A percentile compares a stretch with the other conserved stretches of the same genome.
These are phyloP conservation scores for Melianthus villosus DNA, from an alignment of 441 rosid species.

Conservation along the genomic window DNA sequence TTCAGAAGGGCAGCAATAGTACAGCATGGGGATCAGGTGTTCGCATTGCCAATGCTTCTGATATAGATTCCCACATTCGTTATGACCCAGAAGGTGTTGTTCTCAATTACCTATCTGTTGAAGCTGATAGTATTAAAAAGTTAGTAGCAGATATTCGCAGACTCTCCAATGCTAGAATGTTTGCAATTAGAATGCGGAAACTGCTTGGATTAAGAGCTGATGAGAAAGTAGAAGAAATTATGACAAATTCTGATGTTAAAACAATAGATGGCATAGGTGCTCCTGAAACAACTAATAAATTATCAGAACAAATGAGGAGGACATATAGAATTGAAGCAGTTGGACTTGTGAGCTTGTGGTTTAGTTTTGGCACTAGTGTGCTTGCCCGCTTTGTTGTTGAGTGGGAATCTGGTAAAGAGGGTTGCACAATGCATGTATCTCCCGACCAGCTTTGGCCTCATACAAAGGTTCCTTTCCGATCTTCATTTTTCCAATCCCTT, in stretches of 20 bases:
- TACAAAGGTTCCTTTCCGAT: slow-evolving; percentile 60
- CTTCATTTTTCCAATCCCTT: neutral
- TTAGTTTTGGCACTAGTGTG: slow-evolving; percentile 80
- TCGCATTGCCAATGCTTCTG: slow-evolving; percentile 88
- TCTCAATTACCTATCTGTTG: slow-evolving; percentile 83
- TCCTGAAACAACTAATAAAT: slow-evolving; percentile 53
- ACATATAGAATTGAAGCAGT: slow-evolving; percentile 92
- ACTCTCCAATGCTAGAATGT: slow-evolving; percentile 94
- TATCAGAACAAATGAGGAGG: slow-evolving; percentile 72
- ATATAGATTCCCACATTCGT: slow-evolving; percentile 82
- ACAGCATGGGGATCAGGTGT: slow-evolving; percentile 91
- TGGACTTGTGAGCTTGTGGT: slow-evolving; percentile 92
- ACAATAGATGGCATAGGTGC: slow-evolving; percentile 39
- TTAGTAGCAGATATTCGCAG: slow-evolving; percentile 81
- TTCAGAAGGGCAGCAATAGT: slow-evolving; percentile 68
- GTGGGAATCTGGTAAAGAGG: slow-evolving; percentile 96
- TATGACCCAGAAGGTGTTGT: slow-evolving; percentile 93
- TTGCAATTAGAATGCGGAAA: slow-evolving; percentile 87
- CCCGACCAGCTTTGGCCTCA: slow-evolving; percentile 99
- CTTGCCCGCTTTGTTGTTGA: slow-evolving; percentile 95
- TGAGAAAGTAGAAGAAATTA: slow-evolving; percentile 55
- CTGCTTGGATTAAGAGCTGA: slow-evolving; percentile 81
- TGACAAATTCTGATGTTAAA: slow-evolving; percentile 35
- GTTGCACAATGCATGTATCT: slow-evolving; percentile 99
- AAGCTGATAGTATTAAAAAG: slow-evolving; percentile 79